Percentiles rank a stretch among this genome's conserved stretches.
These are phyloP conservation scores for Exophiala alcalophila DNA, from an alignment of 2,329 filamentous ascomycete species.

Conservation along the genomic window DNA sequence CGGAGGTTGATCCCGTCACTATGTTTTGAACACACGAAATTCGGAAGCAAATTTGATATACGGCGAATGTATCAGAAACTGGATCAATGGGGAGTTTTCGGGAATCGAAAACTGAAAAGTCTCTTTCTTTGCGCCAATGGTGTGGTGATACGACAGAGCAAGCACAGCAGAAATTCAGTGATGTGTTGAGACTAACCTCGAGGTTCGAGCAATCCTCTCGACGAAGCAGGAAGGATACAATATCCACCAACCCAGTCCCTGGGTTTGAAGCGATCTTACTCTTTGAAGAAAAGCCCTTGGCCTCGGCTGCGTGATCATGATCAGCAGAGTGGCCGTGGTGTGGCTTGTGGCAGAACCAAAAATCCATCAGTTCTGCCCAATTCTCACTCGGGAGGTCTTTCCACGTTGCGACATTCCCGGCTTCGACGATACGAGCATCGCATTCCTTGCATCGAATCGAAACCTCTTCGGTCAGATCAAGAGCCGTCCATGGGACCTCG, in stretches of 20 bases:
- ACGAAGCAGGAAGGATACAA: constrained; percentile 70
- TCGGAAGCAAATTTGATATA: constrained; percentile 44
- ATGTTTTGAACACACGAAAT: constrained; percentile 8
- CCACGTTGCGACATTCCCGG: constrained; percentile 57
- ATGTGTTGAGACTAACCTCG: constrained; percentile 34
- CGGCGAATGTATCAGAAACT: constrained; percentile 60
- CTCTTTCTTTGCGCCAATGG: constrained; percentile 57
- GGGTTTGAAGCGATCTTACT: constrained; percentile 65
- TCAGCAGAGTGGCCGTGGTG: constrained; percentile 43
- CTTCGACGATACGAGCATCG: constrained; percentile 33
- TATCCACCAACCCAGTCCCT: constrained; percentile 74
- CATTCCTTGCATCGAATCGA: constrained; percentile 44
- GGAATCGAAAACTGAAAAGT: constrained; percentile 38
- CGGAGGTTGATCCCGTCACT: constrained; percentile 25
- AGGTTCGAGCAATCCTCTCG: constrained; percentile 60
- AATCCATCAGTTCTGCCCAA: constrained; percentile 99
- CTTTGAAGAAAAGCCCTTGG: constrained; percentile 79
- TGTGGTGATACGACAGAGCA: too few species aligned
- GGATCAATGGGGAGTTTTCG: constrained; percentile 43
- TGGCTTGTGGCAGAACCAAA: constrained; percentile 99
- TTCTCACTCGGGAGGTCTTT: constrained; percentile 94
- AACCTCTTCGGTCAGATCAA: constrained; percentile 40
- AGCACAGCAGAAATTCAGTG: constrained; percentile 1
- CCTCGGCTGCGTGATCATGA: constrained; percentile 49
- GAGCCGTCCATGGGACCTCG: constrained; percentile 31